Base-by-base conservation (phyloP, 306 rosid species). In the Glycine latifolia region DNA sequence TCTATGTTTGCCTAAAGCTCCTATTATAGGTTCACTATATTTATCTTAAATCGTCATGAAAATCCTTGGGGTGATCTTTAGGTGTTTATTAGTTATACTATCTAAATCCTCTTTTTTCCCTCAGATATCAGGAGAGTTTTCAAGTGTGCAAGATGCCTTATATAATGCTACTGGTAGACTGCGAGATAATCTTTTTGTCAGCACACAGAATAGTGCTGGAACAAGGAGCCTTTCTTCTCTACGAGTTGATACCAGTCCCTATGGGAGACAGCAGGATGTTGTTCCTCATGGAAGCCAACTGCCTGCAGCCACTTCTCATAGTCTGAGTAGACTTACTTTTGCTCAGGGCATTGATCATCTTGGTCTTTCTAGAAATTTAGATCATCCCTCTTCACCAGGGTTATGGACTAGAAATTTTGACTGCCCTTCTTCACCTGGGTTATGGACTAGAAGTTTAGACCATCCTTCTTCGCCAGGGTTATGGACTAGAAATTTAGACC, bases 111-210 rank as follows among this genome's bases (percentile, higher is more conserved):
- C 33, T 82, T 68, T 79, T 59, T 46, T 14, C 4, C 76, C 76
- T 82, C 94, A 95, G 99, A 91, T 95, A 85, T 89, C 94, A 39
- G 99, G 99, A 53, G 91, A 90, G 75, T 91, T 90, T 87, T 79
- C 97, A 52, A 90, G 84, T 76, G 99, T 95, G 82, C 99, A 92
- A 91, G 99, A 95, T 84, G 99, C 99, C 41, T 87, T 93, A 70
- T 95, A 93, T 87, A 89, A 92, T 85, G 90, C 89, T 71, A 95
- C 98, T 79, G 97, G 99, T 79, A 92, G 97, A 84, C 81, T 95
- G 77, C 91, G 99, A 76, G 97, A 95, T 82, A 91, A 95, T 85
- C 81, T 95, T 72, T 87, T 95, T 75, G 76, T 88, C 76, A 84
- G 86, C 73, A 70, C 83, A n/a, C 87, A 85, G 74, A 87, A 82